These are phyloP conservation scores for Fraxinus cuspidata DNA, from an alignment of 257 asterid genomes.

Conservation along the genomic window DNA sequence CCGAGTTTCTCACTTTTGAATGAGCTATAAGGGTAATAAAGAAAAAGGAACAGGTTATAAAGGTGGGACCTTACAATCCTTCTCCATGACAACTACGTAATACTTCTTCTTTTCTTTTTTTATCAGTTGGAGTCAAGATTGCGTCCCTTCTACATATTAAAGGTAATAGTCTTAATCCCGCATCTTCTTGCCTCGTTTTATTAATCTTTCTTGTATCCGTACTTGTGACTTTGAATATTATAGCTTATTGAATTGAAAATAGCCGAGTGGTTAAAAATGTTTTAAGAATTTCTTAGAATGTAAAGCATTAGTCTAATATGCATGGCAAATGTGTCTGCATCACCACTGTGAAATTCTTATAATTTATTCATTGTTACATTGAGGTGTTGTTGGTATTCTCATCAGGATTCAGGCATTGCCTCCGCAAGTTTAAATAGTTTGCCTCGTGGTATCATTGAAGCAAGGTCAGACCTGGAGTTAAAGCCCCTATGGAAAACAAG, in stretches of 20 bases:
- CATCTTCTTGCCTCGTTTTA: not conserved
- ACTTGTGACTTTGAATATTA: not conserved
- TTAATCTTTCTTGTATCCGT: not conserved
- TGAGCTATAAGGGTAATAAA: not conserved
- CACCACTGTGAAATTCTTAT: not conserved
- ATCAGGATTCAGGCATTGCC: conserved; percentile 52
- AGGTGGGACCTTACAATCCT: not conserved
- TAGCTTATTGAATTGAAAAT: not conserved
- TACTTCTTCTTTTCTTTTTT: conserved; percentile 17
- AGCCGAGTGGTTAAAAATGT: not conserved
- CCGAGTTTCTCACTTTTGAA: not conserved
- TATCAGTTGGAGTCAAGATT: conserved; percentile 66
- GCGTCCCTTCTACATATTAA: conserved; percentile 46
- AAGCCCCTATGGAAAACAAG: conserved; percentile 81
- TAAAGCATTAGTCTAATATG: not conserved
- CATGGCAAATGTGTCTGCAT: not conserved
- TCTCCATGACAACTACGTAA: conserved; percentile 20
- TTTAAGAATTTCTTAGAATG: not conserved
- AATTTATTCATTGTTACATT: conserved; percentile 11
- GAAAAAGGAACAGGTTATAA: conserved; percentile 9
- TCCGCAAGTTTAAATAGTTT: conserved; percentile 47
- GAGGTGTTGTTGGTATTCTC: conserved; percentile 20
- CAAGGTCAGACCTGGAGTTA: conserved; percentile 75
- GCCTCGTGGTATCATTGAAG: conserved; percentile 77
- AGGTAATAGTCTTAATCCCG: conserved; percentile 41